Evolutionary conservation across 306 rosid genomes (phyloP).

Genomic region (Heteromeles arbutifolia): DNA sequence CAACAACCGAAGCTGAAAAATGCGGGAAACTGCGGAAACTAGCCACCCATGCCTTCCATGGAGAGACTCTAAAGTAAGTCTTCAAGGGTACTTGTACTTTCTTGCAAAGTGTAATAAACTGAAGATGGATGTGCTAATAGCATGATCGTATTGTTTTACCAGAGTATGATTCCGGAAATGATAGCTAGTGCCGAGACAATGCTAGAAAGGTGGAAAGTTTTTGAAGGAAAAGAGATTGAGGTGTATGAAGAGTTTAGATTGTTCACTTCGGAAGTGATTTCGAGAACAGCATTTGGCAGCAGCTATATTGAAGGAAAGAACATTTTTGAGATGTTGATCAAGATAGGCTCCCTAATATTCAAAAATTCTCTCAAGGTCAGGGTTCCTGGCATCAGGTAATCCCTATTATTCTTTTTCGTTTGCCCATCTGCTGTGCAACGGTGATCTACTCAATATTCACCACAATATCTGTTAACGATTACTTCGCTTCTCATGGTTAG

Average conservation of each 20-base stretch:
- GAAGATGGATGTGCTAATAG: neutral
- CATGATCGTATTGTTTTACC: neutral
- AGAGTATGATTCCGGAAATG: constrained; percentile 12
- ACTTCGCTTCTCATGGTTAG: no score
- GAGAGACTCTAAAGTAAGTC: constrained; percentile 18
- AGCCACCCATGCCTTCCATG: constrained; percentile 15
- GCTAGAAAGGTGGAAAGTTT: constrained; percentile 16
- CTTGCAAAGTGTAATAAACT: neutral
- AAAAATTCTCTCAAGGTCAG: neutral
- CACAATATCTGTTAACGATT: no score
- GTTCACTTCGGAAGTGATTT: constrained; percentile 21
- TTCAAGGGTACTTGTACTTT: neutral
- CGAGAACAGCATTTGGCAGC: constrained; percentile 27
- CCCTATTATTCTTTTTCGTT: neutral
- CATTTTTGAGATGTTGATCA: constrained; percentile 13
- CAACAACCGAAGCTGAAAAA: constrained; percentile 14
- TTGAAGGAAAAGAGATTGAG: constrained; percentile 24
- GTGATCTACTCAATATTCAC: no score
- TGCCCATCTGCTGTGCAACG: no score
- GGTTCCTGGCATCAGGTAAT: constrained; percentile 7
- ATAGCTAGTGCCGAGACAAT: constrained; percentile 5
- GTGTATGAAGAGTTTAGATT: constrained; percentile 21
- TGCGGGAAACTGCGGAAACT: constrained; percentile 22
- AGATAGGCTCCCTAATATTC: neutral
- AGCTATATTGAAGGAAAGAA: constrained; percentile 20